phyloP scores from a whole-genome alignment of 805 yeast genomes.

The Wickerhamomyces alni region DNA sequence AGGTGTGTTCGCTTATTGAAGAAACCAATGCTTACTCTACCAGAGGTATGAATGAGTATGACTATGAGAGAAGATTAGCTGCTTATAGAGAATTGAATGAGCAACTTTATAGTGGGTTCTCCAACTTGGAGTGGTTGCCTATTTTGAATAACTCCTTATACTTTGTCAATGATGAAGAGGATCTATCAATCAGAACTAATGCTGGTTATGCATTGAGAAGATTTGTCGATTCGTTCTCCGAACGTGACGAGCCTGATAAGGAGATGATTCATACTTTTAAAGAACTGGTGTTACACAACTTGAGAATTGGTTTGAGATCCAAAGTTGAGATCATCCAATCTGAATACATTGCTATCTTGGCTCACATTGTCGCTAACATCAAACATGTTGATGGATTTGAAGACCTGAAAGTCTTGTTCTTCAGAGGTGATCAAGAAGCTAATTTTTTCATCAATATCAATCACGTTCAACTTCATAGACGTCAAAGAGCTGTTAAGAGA shows the following conservation, averaged over 20 bases:
- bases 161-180: constrained; percentile 72
- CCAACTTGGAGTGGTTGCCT: constrained; percentile 72
- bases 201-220: constrained; percentile 59
- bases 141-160: constrained; percentile 61
- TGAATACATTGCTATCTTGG: constrained; percentile 65
- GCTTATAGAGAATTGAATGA: constrained; percentile 68
- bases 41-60: constrained; percentile 63
- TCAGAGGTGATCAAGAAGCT: constrained; percentile 72
- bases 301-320: constrained; percentile 62
- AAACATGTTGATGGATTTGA: constrained; percentile 43
- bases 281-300: constrained; percentile 52
- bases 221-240: constrained; percentile 47
- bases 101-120: constrained; percentile 33
- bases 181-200: constrained; percentile 72
- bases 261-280: constrained; percentile 39
- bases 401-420: constrained; percentile 61
- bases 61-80: constrained; percentile 66
- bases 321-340: constrained; percentile 54
- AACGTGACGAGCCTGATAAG: constrained; percentile 19
- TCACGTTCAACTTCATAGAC: constrained; percentile 81
- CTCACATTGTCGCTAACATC: constrained; percentile 50
- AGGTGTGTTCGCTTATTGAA: constrained; percentile 46
- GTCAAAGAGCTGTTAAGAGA: constrained; percentile 76
- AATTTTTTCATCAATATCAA: constrained; percentile 71
- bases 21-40: constrained; percentile 67